Evolutionary conservation across 148 eudicot species (phyloP), one percentile per base, ranked within the genome.

Genomic region (Vaccinium macrocarpon): DNA sequence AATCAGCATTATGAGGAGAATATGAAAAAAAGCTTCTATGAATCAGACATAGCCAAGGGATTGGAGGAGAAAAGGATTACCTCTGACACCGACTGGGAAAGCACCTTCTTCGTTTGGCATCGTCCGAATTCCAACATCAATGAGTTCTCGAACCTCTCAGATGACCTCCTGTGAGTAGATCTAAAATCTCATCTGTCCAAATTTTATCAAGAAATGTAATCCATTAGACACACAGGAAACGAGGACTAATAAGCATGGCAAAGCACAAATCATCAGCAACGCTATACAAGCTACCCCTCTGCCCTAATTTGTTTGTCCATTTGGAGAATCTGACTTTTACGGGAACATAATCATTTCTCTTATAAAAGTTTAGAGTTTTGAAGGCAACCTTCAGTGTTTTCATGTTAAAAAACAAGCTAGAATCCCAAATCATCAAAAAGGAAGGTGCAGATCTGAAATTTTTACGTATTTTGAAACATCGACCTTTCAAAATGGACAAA

Each of bases 51-150:
- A 46, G 90, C 86, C 73, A 91, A 86, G 76, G 88, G 81, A 55
- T 85, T 95, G 79, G 90, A 89, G 64, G 80, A 84, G 16, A 87
- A 89, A 27, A 88, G 79, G 21, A 68, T 76, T 73, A 87, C 90
- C 82, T 76, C 84, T 49, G 82, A 86, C 70, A 84, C 82, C 7
- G 97, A 95, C 77, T 95, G 98, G 98, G 98, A 95, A 84, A 92
- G 88, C 82, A 84, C 90, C 80, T 93, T 92, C 84, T 95, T 93
- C 88, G 56, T 91, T 38, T 85, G 93, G 88, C 98, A 95, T 87
- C 92, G 89, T 50, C 98, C 98, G 5, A 56, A 86, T 13, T 91
- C 94, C 19, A 93, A 93, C 85, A 83, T 92, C 76, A 74, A 87
- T 46, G 86, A 92, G 59, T 73, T 90, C 50, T 38, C 82, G 64